Conservation (phyloP, 495 filamentous ascomycete genomes). For the Cenococcum geophilum region DNA sequence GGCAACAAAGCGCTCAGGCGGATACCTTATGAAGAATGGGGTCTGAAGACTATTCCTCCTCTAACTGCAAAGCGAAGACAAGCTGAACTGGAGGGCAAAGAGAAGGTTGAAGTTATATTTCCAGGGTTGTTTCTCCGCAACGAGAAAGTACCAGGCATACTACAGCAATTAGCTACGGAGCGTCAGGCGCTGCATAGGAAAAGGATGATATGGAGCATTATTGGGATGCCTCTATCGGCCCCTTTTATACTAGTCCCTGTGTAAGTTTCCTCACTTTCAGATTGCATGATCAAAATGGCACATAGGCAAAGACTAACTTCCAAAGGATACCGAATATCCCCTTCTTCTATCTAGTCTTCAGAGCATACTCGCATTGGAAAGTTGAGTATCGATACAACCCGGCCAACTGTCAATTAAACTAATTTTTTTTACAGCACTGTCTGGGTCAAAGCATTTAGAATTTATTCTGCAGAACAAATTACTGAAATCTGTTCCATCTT, state of each 20-base stretch:
- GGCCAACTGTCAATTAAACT: constrained; percentile 17
- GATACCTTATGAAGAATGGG: constrained; percentile 97
- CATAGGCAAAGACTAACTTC: constrained; percentile 3
- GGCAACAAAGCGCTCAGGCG: constrained; percentile 79
- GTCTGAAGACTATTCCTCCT: constrained; percentile 87
- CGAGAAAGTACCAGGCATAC: constrained; percentile 52
- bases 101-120: constrained; percentile 70
- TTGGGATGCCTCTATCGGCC: constrained; percentile 75
- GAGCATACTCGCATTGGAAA: constrained; percentile 66
- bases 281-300: neutral
- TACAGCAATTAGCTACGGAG: constrained; percentile 68
- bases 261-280: constrained; percentile 46
- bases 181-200: constrained; percentile 68
- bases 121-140: constrained; percentile 61
- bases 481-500: constrained; percentile 55
- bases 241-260: constrained; percentile 78
- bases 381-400: constrained; percentile 37
- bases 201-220: constrained; percentile 70
- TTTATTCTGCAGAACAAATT: constrained; percentile 70
- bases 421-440: constrained; percentile 48
- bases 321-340: constrained; percentile 86
- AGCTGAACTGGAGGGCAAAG: constrained; percentile 56
- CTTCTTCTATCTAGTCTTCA: constrained; percentile 90
- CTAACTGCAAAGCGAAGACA: constrained; percentile 59
- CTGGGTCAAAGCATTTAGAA: constrained; percentile 77